Evolutionary conservation across 305 asterid species (phyloP).

Genomic region (Vinca major): DNA sequence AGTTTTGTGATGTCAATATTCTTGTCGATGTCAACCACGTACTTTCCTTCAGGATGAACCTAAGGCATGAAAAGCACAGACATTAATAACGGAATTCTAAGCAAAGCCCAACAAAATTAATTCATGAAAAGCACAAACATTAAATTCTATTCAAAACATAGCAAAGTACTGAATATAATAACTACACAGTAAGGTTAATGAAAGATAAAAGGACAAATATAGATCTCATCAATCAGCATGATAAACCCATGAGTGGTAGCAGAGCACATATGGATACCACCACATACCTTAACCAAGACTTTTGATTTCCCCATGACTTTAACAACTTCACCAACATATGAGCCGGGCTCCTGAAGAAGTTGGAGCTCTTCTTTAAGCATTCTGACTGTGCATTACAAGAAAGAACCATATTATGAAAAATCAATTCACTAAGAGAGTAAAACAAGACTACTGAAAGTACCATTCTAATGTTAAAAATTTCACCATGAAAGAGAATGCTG

Average conservation of each 20-base stretch:
- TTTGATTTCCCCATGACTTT: constrained; percentile 85
- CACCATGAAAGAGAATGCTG: no score
- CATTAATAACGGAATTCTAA: neutral
- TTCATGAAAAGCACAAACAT: neutral
- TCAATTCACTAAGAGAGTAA: neutral
- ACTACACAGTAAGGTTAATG: neutral
- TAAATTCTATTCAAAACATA: neutral
- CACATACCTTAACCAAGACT: constrained; percentile 73
- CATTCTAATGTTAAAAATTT: neutral
- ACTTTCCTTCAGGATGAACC: constrained; percentile 14
- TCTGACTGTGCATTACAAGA: constrained; percentile 33
- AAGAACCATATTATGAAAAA: neutral
- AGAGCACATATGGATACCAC: constrained; percentile 9
- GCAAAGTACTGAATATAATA: neutral
- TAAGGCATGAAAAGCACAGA: neutral
- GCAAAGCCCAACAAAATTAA: neutral
- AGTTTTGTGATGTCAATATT: constrained; percentile 74
- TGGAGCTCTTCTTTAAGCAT: constrained; percentile 73
- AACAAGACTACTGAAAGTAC: neutral
- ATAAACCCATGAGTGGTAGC: neutral
- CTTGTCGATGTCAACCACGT: constrained; percentile 15
- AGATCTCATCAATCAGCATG: neutral
- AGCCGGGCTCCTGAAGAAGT: constrained; percentile 84
- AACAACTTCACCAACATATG: constrained; percentile 82
- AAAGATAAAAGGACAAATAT: neutral